These are phyloP conservation scores for Barnettozyma populi DNA, from an alignment of 805 yeast genomes.

Conservation along the genomic window DNA sequence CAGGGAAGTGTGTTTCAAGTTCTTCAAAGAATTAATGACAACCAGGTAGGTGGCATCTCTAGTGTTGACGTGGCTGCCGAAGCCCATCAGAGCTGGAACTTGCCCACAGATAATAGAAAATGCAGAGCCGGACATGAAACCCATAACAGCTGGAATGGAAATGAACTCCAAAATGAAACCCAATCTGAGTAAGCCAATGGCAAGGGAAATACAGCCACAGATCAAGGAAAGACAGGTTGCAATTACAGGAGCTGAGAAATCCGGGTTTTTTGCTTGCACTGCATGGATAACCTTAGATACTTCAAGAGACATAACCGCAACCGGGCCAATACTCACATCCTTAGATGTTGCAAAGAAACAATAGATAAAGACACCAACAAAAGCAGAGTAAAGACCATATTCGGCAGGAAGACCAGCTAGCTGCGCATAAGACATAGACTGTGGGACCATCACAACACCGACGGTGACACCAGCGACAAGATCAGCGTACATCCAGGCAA, in stretches of 20 bases:
- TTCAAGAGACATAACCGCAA: slow-evolving; percentile 90
- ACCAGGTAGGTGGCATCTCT: slow-evolving; percentile 66
- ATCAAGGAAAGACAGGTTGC: slow-evolving; percentile 76
- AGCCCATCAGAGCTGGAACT: slow-evolving; percentile 83
- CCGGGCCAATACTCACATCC: slow-evolving; percentile 95
- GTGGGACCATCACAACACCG: slow-evolving; percentile 90
- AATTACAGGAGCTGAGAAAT: slow-evolving; percentile 56
- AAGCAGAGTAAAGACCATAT: slow-evolving; percentile 87
- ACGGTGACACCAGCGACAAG: slow-evolving; percentile 90
- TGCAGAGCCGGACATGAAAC: slow-evolving; percentile 95
- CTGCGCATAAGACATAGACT: slow-evolving; percentile 91
- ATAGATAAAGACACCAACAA: slow-evolving; percentile 84
- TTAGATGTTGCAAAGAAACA: slow-evolving; percentile 92
- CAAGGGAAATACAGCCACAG: slow-evolving; percentile 82
- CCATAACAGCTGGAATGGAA: slow-evolving; percentile 87
- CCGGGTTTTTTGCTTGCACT: slow-evolving; percentile 49
- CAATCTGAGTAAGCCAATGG: slow-evolving; percentile 73
- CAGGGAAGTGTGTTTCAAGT: slow-evolving; percentile 58
- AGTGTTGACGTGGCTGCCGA: slow-evolving; percentile 58
- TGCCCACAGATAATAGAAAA: slow-evolving; percentile 78
- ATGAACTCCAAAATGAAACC: slow-evolving; percentile 88
- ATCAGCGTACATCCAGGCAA: slow-evolving; percentile 75
- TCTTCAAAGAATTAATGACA: slow-evolving; percentile 64
- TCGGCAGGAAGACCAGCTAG: slow-evolving; percentile 77
- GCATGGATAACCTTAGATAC: slow-evolving; percentile 70